Evolutionary conservation across 768 basidiomycete species (phyloP).

Genomic region (Kwoniella sp.): DNA sequence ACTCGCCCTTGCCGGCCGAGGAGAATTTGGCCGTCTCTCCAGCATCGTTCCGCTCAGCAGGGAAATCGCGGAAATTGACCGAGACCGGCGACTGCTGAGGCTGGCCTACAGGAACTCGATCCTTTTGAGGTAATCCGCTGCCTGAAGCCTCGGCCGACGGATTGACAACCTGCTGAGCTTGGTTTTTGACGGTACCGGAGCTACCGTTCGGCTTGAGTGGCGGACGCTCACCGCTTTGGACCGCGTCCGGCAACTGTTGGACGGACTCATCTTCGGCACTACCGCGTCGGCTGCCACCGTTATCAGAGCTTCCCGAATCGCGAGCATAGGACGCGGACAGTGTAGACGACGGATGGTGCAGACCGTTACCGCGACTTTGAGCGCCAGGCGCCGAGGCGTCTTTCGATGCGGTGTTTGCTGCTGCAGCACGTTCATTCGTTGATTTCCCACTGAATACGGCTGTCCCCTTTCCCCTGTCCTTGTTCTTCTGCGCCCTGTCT

Average conservation of each 20-base stretch:
- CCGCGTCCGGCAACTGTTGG: too few species aligned
- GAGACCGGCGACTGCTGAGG: constrained; percentile 18
- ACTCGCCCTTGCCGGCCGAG: background rate
- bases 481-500: background rate
- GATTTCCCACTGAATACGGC: constrained; percentile 8
- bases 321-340: too few species aligned
- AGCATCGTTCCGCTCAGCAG: constrained; percentile 13
- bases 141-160: constrained; percentile 25
- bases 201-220: background rate
- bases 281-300: constrained; percentile 6
- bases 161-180: constrained; percentile 11
- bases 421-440: background rate
- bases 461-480: background rate
- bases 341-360: too few species aligned
- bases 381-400: constrained; percentile 1
- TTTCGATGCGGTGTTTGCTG: background rate
- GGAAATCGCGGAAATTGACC: constrained; percentile 28
- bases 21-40: constrained; percentile 18
- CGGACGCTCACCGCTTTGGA: background rate
- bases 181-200: constrained; percentile 4
- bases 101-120: constrained; percentile 33
- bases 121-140: constrained; percentile 29
- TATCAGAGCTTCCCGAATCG: too few species aligned
- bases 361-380: too few species aligned
- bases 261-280: constrained; percentile 17